Base-by-base conservation (phyloP, 768 basidiomycete species). In the Lentinula sp. region DNA sequence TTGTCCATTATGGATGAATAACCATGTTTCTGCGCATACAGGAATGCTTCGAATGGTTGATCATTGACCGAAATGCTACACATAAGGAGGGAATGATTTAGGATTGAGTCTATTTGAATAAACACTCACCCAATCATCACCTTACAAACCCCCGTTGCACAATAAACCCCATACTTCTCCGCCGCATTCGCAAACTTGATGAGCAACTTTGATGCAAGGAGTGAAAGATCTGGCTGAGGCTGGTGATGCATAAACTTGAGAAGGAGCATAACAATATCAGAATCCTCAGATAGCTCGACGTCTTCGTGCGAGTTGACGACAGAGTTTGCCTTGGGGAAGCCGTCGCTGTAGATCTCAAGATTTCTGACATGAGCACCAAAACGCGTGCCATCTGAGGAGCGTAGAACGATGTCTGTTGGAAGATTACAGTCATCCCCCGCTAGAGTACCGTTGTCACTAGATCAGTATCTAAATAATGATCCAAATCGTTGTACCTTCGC, bases 161-260 rank as follows among this genome's bases (percentile, higher is more conserved):
- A 23, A 39, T 48, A 62, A 13, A 62, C 16, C 12, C 18, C 23
- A 51, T 62, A 62, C 42, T 62, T 62, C 46, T 62, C 61, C 16
- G 39, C 61, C 15, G 61, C 61, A 18, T 62, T 52, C 18, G 55
- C 61, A 36, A 62, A 57, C 45, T 50, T 36, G 12, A 58, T 42
- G 13, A 57, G 33, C 20, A 52, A 18, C 12, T 12, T 58, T 18
- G 46, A 57, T 12, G 35, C 23, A 20, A 62, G n/a, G 8, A 41
- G 35, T 7, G n/a, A 32, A 15, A 62, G 39, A n/a, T 59, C 61
- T 2, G 61, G 61, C 28, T 43, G 61, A 8, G 56, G 56, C 37
- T 51, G 33, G 9, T 28, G 37, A 45, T 62, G 61, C 57, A 59
- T 58, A 42, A 58, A 62, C 33, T 52, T 39, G 13, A 62, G 37